Evolutionary conservation across 2,329 filamentous ascomycete genomes (phyloP).

Genomic region (Trichoderma hamatum): DNA sequence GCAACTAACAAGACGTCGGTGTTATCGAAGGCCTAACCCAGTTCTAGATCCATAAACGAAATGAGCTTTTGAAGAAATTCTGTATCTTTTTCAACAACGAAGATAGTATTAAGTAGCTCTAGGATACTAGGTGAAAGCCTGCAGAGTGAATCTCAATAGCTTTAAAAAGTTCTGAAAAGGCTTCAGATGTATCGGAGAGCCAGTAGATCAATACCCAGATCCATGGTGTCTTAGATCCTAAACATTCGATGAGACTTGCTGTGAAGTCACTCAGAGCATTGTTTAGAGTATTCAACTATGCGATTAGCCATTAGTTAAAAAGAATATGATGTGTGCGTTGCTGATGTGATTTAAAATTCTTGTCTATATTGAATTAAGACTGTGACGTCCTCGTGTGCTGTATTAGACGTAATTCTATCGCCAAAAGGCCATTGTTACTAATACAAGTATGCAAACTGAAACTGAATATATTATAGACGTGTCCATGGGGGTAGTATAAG

Average conservation of each 20-base stretch:
- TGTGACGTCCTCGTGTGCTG: neutral
- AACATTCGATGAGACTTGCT: neutral
- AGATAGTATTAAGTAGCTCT: neutral
- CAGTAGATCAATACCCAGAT: neutral
- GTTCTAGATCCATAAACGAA: neutral
- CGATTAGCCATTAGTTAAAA: neutral
- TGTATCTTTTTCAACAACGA: neutral
- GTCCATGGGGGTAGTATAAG: neutral
- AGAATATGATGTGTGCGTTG: neutral
- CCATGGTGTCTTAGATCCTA: neutral
- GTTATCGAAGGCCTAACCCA: neutral
- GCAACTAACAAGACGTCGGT: neutral
- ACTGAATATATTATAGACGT: neutral
- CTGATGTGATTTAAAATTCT: neutral
- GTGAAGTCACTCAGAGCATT: neutral
- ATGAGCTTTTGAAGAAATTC: neutral
- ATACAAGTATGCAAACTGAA: fast-evolving
- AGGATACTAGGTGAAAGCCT: neutral
- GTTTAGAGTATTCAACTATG: neutral
- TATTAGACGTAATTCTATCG: neutral
- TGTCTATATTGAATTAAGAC: neutral
- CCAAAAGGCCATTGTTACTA: neutral
- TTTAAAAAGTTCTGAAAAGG: neutral
- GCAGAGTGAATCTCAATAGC: neutral
- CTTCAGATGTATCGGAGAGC: neutral